phyloP scores from a whole-genome alignment of 2,329 filamentous ascomycete genomes.

The Parascedosporium putredinis region DNA sequence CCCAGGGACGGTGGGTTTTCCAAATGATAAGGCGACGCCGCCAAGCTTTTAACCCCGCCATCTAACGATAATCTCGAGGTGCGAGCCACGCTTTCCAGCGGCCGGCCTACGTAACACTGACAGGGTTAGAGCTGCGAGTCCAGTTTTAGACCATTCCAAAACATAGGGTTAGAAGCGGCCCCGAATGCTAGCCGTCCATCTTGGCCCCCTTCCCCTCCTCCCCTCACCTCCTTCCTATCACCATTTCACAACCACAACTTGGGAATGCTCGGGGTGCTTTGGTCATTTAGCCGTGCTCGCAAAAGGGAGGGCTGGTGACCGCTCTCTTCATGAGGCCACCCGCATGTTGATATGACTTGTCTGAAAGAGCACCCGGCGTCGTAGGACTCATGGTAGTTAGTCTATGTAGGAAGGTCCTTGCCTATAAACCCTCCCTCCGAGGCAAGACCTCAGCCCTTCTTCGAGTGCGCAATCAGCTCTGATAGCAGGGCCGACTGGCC shows the following conservation, averaged over 20 bases:
- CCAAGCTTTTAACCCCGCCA: neutral
- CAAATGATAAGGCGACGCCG: neutral
- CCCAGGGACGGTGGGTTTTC: neutral
- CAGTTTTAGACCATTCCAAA: no score
- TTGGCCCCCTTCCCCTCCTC: no score
- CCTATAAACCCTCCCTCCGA: neutral
- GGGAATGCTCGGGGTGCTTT: neutral
- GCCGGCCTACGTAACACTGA: neutral
- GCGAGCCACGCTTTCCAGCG: neutral
- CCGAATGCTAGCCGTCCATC: neutral
- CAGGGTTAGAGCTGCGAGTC: no score
- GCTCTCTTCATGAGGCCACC: no score
- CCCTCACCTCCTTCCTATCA: no score
- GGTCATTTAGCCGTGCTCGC: neutral
- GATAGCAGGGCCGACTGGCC: neutral
- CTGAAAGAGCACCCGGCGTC: neutral
- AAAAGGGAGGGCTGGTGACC: no score
- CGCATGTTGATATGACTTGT: neutral
- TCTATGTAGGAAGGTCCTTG: neutral
- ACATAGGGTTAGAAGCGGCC: no score
- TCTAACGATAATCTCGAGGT: neutral
- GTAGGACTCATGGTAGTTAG: no score
- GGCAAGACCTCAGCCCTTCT: neutral
- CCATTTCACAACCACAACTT: no score
- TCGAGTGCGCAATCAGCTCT: no score